phyloP scores from a whole-genome alignment of 2,329 filamentous ascomycete genomes.

The Talaromyces amestolkiae region DNA sequence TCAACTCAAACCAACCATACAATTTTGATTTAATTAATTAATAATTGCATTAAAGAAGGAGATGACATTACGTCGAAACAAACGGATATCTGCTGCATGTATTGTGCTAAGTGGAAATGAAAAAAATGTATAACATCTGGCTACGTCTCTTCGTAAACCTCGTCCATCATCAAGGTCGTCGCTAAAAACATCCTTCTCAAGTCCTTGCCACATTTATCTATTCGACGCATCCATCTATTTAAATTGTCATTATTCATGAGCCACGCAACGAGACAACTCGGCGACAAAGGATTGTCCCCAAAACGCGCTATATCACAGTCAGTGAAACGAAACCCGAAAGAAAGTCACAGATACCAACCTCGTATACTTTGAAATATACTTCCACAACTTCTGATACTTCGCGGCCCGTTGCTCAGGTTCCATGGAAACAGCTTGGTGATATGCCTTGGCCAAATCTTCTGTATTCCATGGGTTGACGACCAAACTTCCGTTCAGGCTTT shows the following conservation, averaged over 20 bases:
- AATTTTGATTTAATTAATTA: no score
- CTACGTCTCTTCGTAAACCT: slow-evolving; percentile 2
- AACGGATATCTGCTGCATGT: slow-evolving; percentile 1
- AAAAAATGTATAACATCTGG: not conserved
- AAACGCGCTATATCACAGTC: slow-evolving; percentile 63
- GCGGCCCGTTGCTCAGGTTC: slow-evolving; percentile 78
- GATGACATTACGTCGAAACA: not conserved
- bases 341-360: slow-evolving; percentile 49
- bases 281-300: slow-evolving; percentile 92
- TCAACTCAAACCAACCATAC: no score
- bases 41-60: not conserved
- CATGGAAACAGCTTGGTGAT: slow-evolving; percentile 97
- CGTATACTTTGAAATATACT: slow-evolving; percentile 97
- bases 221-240: not conserved
- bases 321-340: slow-evolving; percentile 12
- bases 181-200: not conserved
- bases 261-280: slow-evolving; percentile 64
- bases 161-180: not conserved
- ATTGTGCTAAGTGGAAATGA: not conserved
- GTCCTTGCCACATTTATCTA: not conserved
- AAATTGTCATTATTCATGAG: slow-evolving; percentile 1
- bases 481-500: slow-evolving; percentile 87
- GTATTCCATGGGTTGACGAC: slow-evolving; percentile 99
- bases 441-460: slow-evolving; percentile 86
- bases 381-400: slow-evolving; percentile 88